Evolutionary conservation across 2,329 filamentous ascomycete genomes (phyloP).

Genomic region (Penicillium digitatum): DNA sequence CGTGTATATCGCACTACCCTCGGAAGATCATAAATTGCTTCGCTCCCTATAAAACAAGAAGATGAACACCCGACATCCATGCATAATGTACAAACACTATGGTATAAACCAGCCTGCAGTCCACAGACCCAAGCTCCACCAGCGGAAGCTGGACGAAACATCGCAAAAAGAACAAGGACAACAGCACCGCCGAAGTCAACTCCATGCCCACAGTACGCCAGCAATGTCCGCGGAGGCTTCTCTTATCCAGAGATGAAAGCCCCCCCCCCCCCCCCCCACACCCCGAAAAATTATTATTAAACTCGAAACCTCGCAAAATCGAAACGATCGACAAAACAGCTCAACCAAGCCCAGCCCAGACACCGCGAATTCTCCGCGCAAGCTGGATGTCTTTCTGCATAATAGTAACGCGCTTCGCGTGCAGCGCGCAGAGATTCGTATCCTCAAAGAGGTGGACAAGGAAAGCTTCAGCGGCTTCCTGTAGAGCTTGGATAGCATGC

Average conservation of each 20-base stretch:
- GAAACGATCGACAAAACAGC: neutral
- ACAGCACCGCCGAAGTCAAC: constrained; percentile 3
- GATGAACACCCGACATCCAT: constrained; percentile 18
- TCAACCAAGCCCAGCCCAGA: constrained; percentile 67
- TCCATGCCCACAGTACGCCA: constrained; percentile 14
- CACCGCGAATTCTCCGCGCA: constrained; percentile 71
- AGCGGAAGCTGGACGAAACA: neutral
- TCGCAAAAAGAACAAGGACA: neutral
- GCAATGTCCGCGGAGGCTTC: neutral
- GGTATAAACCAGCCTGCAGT: constrained; percentile 13
- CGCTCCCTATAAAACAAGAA: constrained; percentile 8
- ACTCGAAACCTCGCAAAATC: neutral
- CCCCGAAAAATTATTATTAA: constrained; percentile 8
- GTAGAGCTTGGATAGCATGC: constrained; percentile 85
- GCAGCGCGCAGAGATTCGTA: constrained; percentile 91
- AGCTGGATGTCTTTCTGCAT: constrained; percentile 98
- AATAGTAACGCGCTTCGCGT: constrained; percentile 93
- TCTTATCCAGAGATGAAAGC: neutral
- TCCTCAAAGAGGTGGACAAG: constrained; percentile 95
- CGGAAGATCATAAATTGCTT: neutral
- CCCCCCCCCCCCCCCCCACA: neutral
- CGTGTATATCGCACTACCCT: neutral
- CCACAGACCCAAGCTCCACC: neutral
- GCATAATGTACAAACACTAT: constrained; percentile 24
- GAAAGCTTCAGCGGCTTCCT: constrained; percentile 95